Evolutionary conservation across 2,329 filamentous ascomycete genomes (phyloP).

Genomic region (Proliferodiscus dingleyae): DNA sequence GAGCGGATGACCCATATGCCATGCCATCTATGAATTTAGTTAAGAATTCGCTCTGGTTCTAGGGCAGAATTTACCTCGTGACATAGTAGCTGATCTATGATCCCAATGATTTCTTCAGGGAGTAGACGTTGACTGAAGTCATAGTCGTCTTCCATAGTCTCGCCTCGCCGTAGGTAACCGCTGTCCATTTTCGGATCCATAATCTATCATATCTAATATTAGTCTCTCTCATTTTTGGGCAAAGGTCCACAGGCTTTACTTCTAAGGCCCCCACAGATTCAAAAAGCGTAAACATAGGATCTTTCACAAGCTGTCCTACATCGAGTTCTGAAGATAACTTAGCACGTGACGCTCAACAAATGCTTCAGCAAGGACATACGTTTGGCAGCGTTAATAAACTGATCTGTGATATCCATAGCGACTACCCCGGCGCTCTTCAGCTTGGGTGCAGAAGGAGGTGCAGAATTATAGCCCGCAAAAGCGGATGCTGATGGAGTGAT

Average conservation of each 20-base stretch:
- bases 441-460: conserved; percentile 29
- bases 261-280: conserved; percentile 87
- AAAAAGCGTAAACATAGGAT: conserved; percentile 90
- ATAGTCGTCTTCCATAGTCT: conserved; percentile 80
- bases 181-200: conserved; percentile 99
- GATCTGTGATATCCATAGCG: conserved; percentile 53
- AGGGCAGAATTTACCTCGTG: conserved; percentile 60
- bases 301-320: conserved; percentile 83
- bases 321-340: conserved; percentile 53
- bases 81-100: conserved; percentile 89
- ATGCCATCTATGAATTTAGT: conserved; percentile 65
- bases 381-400: conserved; percentile 48
- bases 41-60: background rate
- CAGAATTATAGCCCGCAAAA: conserved; percentile 23
- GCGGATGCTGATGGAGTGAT: conserved; percentile 11
- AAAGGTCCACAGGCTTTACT: conserved; percentile 44
- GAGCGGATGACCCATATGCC: conserved; percentile 93
- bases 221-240: no score
- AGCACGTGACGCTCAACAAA: conserved; percentile 23
- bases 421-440: conserved; percentile 44
- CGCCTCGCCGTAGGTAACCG: conserved; percentile 71
- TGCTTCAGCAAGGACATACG: conserved; percentile 37
- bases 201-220: conserved; percentile 74
- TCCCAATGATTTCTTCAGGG: conserved; percentile 78
- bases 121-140: conserved; percentile 64